Evolutionary conservation across 805 yeast genomes (phyloP).

Genomic region (Cephaloascus albidus): DNA sequence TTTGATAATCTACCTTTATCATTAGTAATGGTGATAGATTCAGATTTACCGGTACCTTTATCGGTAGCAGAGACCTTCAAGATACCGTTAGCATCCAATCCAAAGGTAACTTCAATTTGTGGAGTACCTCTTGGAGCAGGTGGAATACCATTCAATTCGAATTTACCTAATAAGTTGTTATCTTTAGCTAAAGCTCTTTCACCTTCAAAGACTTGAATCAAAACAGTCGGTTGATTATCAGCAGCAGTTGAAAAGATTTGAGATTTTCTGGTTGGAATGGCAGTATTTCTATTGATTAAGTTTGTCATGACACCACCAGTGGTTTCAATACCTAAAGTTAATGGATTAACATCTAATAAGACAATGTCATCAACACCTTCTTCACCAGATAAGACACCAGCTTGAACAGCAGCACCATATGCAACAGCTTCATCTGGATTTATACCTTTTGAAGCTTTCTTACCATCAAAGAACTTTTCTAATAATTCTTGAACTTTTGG

Average conservation of each 20-base stretch:
- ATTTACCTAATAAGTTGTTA: conserved; percentile 82
- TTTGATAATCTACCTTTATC: conserved; percentile 91
- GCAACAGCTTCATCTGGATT: conserved; percentile 99
- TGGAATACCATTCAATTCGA: conserved; percentile 79
- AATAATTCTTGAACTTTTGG: conserved; percentile 95
- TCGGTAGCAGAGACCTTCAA: conserved; percentile 82
- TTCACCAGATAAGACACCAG: conserved; percentile 95
- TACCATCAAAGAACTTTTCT: conserved; percentile 85
- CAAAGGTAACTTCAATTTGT: conserved; percentile 85
- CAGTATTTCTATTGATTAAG: conserved; percentile 88
- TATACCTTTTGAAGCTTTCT: conserved; percentile 94
- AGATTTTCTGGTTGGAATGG: conserved; percentile 91
- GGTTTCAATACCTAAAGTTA: conserved; percentile 93
- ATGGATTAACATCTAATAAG: conserved; percentile 86
- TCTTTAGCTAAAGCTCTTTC: conserved; percentile 93
- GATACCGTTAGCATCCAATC: conserved; percentile 80
- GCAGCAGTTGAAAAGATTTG: conserved; percentile 95
- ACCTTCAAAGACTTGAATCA: conserved; percentile 93
- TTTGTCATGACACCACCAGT: conserved; percentile 98
- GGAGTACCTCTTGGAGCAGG: conserved; percentile 92
- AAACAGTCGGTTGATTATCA: conserved; percentile 92
- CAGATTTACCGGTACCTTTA: conserved; percentile 89
- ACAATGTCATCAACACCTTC: conserved; percentile 87
- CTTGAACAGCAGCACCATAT: conserved; percentile 98
- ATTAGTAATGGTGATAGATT: conserved; percentile 84